Percentiles rank a stretch among this genome's conserved stretches.
phyloP scores from a whole-genome alignment of 495 filamentous ascomycete species.

The Margaritispora aquatica region DNA sequence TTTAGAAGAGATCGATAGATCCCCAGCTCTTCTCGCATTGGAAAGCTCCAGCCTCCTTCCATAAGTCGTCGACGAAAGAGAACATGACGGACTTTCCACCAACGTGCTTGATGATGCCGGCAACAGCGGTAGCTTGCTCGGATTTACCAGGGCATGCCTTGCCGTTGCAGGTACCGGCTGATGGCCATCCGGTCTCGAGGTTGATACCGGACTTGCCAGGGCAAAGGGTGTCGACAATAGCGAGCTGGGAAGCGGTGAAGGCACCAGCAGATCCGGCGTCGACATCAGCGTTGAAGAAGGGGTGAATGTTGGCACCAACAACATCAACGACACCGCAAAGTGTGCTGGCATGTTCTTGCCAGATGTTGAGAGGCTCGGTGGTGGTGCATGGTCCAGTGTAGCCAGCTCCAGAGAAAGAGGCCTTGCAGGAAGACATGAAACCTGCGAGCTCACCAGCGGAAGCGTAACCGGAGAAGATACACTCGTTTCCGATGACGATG shows the following conservation, averaged over 20 bases:
- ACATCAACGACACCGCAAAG: conserved; percentile 75
- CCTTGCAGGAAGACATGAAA: conserved; percentile 56
- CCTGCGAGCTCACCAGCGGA: conserved; percentile 52
- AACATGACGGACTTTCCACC: conserved; percentile 66
- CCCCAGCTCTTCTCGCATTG: conserved; percentile 80
- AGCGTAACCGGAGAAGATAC: conserved; percentile 64
- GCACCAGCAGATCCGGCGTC: conserved; percentile 57
- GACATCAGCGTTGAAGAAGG: conserved; percentile 79
- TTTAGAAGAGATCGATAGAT: conserved; percentile 47
- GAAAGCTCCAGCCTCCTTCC: conserved; percentile 69
- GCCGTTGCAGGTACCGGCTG: conserved; percentile 59
- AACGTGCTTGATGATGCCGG: conserved; percentile 46
- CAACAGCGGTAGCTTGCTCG: conserved; percentile 69
- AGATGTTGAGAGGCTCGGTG: conserved; percentile 73
- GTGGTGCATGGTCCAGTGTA: conserved; percentile 77
- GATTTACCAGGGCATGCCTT: conserved; percentile 55
- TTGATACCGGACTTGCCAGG: conserved; percentile 58
- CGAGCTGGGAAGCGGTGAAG: conserved; percentile 64
- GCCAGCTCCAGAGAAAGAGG: conserved; percentile 47
- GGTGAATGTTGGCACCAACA: conserved; percentile 78
- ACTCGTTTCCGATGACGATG: conserved; percentile 87
- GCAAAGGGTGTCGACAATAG: conserved; percentile 60
- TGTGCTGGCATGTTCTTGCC: conserved; percentile 44
- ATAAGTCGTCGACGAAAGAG: conserved; percentile 70
- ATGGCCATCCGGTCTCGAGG: conserved; percentile 92